phyloP scores from a whole-genome alignment of 306 rosid species.

The Cicer arietinum region DNA sequence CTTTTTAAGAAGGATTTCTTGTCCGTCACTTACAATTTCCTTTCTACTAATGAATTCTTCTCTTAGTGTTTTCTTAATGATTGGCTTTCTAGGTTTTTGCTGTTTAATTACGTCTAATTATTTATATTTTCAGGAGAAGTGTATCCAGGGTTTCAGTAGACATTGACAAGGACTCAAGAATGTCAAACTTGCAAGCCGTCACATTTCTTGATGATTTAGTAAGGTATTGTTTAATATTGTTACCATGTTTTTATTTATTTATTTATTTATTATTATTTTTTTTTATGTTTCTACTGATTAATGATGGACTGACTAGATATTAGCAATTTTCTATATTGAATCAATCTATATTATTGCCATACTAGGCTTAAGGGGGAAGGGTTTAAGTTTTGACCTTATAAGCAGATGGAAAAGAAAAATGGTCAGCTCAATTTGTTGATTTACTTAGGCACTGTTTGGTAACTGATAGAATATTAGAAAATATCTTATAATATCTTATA shows the following conservation, averaged over 20 bases:
- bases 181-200: conserved; percentile 59
- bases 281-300: not conserved
- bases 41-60: not conserved
- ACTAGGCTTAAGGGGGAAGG: not conserved
- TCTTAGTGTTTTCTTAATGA: not conserved
- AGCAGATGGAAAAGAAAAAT: conserved; percentile 25
- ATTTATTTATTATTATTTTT: not conserved
- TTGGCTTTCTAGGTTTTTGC: conserved; percentile 13
- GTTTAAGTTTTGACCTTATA: conserved; percentile 23
- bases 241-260: not conserved
- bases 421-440: conserved; percentile 6
- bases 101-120: conserved; percentile 9
- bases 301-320: conserved; percentile 7
- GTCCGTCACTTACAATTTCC: not conserved
- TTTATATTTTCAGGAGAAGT: conserved; percentile 69
- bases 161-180: conserved; percentile 54
- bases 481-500: too few relatives aligned
- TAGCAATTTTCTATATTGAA: conserved; percentile 24
- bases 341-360: conserved; percentile 23
- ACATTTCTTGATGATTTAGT: conserved; percentile 63
- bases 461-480: too few relatives aligned
- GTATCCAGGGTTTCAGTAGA: conserved; percentile 51
- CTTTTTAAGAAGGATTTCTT: conserved; percentile 6
- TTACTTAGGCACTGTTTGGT: not conserved
- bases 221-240: conserved; percentile 53